These are phyloP conservation scores for Calonectria hawksworthii DNA, from an alignment of 2,329 filamentous ascomycete genomes.

Conservation along the genomic window DNA sequence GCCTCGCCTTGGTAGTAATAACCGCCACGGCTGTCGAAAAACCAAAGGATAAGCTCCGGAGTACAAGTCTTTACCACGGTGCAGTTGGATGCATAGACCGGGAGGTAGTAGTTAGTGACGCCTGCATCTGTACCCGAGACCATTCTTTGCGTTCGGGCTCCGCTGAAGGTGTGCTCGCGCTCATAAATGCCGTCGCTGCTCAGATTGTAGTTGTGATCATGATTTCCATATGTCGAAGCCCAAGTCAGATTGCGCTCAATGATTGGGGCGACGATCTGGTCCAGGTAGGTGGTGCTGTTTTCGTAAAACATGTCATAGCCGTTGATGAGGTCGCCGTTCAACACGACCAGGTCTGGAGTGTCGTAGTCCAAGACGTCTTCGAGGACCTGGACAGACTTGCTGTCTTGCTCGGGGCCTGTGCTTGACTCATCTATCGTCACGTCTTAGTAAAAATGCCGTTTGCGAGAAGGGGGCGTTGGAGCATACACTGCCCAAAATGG, in stretches of 20 bases:
- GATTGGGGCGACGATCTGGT: constrained; percentile 70
- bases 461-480: not conserved
- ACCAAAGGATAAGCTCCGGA: constrained; percentile 70
- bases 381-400: constrained; percentile 52
- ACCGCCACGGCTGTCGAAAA: constrained; percentile 77
- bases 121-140: constrained; percentile 43
- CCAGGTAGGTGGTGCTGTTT: constrained; percentile 68
- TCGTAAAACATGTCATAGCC: constrained; percentile 70
- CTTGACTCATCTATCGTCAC: constrained; percentile 22
- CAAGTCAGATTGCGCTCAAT: constrained; percentile 67
- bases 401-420: constrained; percentile 53
- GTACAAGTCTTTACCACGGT: constrained; percentile 40
- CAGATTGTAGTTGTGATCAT: constrained; percentile 70
- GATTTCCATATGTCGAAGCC: constrained; percentile 79
- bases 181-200: constrained; percentile 34
- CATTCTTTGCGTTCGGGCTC: constrained; percentile 43
- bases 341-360: constrained; percentile 69
- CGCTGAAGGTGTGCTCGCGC: constrained; percentile 42
- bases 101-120: constrained; percentile 60
- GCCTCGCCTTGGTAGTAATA: constrained; percentile 57
- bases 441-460: not conserved
- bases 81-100: constrained; percentile 54
- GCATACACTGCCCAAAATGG: constrained; percentile 41
- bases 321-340: constrained; percentile 79
- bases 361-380: constrained; percentile 50